Base-by-base conservation (phyloP, 805 yeast genomes). In the Zygosaccharomyces bisporus region DNA sequence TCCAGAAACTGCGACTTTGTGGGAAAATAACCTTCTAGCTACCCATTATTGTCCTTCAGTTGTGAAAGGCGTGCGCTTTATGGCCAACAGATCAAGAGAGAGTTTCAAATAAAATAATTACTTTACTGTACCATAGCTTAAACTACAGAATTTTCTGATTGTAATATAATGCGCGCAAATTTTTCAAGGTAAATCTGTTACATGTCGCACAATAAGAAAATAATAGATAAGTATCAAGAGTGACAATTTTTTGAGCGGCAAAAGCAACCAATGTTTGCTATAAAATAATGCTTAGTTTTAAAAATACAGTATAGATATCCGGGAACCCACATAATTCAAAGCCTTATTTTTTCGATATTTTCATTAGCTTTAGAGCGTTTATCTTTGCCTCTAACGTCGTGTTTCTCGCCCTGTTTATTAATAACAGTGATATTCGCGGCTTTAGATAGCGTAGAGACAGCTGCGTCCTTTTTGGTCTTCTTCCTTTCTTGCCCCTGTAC, bases 21-120 rank as follows among this genome's bases (percentile, higher is more conserved):
- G 96, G 95, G 99, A 93, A 59, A 79, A 81, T 41, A 81, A 81
- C 4, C 65, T 91, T 32, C 69, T 93, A 45, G 83, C 82, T 45
- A 78, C 80, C 50, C 98, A 93, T 64, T 93, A 86, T 60, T 78
- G 88, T 49, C 95, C 95, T 2, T 67, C 76, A 45, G 86, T 90
- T n/a, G 74, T 81, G 17, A 83, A 81, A 55, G 90, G 88, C 12
- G 77, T 73, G 2, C 72, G 65, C 47, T 52, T 73, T 4, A 46
- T 77, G 39, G 47, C 70, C 23, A 68, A 69, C 34, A 68, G 66
- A 49, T 60, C 69, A 1, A 60, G 55, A 37, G 64, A 55, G 12
- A 48, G 25, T 9, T 42, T 52, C 30, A 53, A 49, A 41, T 56
- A 48, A 34, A 16, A 21, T 19, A 16, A 12, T 18, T 25, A 16